phyloP scores from a whole-genome alignment of 2,329 filamentous ascomycete genomes.

The Stemphylium beticola region DNA sequence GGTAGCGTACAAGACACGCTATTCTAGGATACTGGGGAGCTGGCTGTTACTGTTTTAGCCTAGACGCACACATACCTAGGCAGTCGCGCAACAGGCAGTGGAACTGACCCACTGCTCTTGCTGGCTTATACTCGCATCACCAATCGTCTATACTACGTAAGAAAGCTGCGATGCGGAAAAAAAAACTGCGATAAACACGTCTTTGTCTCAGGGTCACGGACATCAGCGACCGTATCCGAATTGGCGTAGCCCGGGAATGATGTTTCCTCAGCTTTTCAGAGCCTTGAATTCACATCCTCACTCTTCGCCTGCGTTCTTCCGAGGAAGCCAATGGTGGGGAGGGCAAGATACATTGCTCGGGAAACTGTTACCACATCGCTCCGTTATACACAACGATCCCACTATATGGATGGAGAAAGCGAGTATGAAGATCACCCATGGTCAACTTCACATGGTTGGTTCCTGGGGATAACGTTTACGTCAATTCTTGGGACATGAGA shows the following conservation, averaged over 20 bases:
- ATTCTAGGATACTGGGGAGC: too few relatives aligned
- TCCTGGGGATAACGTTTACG: not conserved
- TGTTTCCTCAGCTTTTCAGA: conserved; percentile 10
- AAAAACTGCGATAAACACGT: conserved; percentile 20
- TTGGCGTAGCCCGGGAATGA: conserved; percentile 10
- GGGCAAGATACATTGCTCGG: not conserved
- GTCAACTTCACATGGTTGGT: not conserved
- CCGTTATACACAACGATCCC: not conserved
- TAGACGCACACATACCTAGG: not conserved
- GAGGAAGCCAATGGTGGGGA: not conserved
- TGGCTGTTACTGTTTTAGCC: not conserved
- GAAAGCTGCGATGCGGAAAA: conserved; percentile 9
- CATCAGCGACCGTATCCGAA: conserved; percentile 31
- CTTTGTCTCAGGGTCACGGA: conserved; percentile 26
- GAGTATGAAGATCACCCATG: not conserved
- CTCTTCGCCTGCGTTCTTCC: conserved; percentile 3
- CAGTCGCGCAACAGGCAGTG: too few relatives aligned
- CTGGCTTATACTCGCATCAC: not conserved
- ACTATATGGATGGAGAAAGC: not conserved
- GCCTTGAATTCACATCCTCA: conserved; percentile 18
- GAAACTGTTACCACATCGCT: not conserved
- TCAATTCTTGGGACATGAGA: not conserved
- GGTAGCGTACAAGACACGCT: too few relatives aligned
- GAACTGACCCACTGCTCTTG: not conserved
- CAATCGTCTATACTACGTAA: not conserved